These are phyloP conservation scores for Pseudotulostoma volvatum DNA, from an alignment of 495 filamentous ascomycete species.

Conservation along the genomic window DNA sequence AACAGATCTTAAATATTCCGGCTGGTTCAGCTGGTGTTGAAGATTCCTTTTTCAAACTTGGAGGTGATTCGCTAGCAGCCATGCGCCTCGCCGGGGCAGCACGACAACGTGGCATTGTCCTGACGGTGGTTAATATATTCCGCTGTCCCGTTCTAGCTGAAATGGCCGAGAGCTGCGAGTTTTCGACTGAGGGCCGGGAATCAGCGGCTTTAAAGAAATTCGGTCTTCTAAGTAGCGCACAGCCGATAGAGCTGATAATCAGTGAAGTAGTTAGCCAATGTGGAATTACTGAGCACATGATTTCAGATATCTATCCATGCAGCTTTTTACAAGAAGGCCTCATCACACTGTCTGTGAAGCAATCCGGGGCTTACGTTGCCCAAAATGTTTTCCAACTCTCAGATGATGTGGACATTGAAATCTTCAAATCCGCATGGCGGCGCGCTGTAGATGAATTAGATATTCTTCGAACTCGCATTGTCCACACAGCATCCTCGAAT, in stretches of 20 bases:
- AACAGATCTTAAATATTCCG: slow-evolving; percentile 20
- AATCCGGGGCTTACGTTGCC: slow-evolving; percentile 36
- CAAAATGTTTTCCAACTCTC: slow-evolving; percentile 31
- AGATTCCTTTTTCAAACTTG: slow-evolving; percentile 37
- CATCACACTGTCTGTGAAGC: slow-evolving; percentile 41
- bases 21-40: slow-evolving; percentile 23
- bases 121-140: slow-evolving; percentile 36
- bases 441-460: slow-evolving; percentile 28
- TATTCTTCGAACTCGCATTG: slow-evolving; percentile 40
- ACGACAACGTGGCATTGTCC: slow-evolving; percentile 22
- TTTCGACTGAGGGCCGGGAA: not conserved
- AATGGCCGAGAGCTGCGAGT: slow-evolving; percentile 25
- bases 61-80: slow-evolving; percentile 40
- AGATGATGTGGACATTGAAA: slow-evolving; percentile 22
- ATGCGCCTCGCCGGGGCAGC: slow-evolving; percentile 38
- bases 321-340: slow-evolving; percentile 57
- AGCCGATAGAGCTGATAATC: slow-evolving; percentile 16
- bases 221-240: slow-evolving; percentile 21
- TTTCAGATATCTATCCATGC: slow-evolving; percentile 48
- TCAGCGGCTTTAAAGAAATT: slow-evolving; percentile 25
- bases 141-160: slow-evolving; percentile 28
- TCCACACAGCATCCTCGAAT: slow-evolving; percentile 29
- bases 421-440: slow-evolving; percentile 40
- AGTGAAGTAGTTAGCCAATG: slow-evolving; percentile 32
- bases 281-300: slow-evolving; percentile 17